phyloP scores from a whole-genome alignment of 495 filamentous ascomycete genomes.

The Lichina pygmaea region DNA sequence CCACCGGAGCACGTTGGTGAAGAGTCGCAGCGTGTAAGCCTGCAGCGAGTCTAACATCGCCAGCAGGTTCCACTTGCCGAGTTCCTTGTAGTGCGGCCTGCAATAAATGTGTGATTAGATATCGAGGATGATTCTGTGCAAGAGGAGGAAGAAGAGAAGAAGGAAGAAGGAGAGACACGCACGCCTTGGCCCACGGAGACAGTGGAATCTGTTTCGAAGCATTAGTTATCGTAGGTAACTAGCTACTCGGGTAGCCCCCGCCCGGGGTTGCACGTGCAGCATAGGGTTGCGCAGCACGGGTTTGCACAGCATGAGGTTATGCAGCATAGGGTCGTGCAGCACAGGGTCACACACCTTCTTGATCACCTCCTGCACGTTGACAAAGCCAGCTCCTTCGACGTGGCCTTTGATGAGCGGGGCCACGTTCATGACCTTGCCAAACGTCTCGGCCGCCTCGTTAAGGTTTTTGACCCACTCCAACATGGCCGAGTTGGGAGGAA shows the following conservation, averaged over 20 bases:
- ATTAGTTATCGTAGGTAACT: no score
- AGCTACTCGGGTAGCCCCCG: no score
- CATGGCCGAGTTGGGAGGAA: constrained; percentile 13
- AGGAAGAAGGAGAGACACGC: neutral
- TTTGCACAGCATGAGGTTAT: no score
- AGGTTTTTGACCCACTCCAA: constrained; percentile 11
- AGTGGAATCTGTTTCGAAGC: neutral
- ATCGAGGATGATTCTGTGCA: no score
- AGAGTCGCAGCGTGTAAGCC: constrained; percentile 4
- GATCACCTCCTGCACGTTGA: constrained; percentile 17
- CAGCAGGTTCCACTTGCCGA: constrained; percentile 9
- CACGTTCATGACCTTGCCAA: constrained; percentile 15
- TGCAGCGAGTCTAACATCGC: constrained; percentile 13
- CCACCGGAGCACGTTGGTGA: constrained; percentile 10
- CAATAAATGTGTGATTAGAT: no score
- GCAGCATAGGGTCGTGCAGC: no score
- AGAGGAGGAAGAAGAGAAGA: no score
- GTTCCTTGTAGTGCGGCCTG: neutral
- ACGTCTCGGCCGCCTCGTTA: constrained; percentile 12
- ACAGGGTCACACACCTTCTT: neutral
- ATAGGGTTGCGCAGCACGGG: no score
- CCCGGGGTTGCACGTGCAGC: no score
- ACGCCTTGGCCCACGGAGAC: constrained; percentile 2
- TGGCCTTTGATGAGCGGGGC: constrained; percentile 12
- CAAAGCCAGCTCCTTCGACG: constrained; percentile 25